Evolutionary conservation across 1,284 basidiomycete species (phyloP).

Genomic region (Tetrapyrgos nigripes): DNA sequence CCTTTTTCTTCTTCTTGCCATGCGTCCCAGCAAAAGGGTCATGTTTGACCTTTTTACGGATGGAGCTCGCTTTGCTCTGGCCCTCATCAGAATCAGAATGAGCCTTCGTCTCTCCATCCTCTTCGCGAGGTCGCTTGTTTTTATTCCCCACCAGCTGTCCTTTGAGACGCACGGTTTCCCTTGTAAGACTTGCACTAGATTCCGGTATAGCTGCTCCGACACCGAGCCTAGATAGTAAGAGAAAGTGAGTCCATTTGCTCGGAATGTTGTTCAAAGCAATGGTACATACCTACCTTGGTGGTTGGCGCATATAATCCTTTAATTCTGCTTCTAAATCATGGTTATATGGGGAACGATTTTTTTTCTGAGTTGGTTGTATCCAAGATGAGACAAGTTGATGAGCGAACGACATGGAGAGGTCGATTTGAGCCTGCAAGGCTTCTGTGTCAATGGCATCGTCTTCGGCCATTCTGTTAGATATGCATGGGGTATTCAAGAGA

Average conservation of each 20-base stretch:
- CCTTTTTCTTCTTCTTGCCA: slow-evolving; percentile 19
- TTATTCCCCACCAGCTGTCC: slow-evolving; percentile 58
- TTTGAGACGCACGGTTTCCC: slow-evolving; percentile 61
- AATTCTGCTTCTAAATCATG: slow-evolving; percentile 61
- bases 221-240: slow-evolving; percentile 56
- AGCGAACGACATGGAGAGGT: slow-evolving; percentile 78
- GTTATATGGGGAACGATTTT: slow-evolving; percentile 33
- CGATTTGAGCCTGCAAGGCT: slow-evolving; percentile 75
- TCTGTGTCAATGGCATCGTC: slow-evolving; percentile 66
- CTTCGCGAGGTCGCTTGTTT: slow-evolving; percentile 53
- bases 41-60: slow-evolving; percentile 60
- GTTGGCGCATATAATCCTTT: slow-evolving; percentile 67
- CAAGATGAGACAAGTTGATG: slow-evolving; percentile 75
- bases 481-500: not conserved
- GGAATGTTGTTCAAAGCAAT: not conserved
- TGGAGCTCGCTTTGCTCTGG: slow-evolving; percentile 59
- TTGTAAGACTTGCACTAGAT: slow-evolving; percentile 39
- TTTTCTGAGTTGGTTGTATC: slow-evolving; percentile 58
- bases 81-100: slow-evolving; percentile 50
- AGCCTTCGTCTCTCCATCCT: slow-evolving; percentile 35
- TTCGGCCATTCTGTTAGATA: slow-evolving; percentile 27
- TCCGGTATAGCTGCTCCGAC: slow-evolving; percentile 70
- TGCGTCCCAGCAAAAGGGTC: slow-evolving; percentile 57
- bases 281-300: slow-evolving; percentile 60
- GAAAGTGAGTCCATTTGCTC: not conserved